Base-by-base conservation (phyloP, 2,329 filamentous ascomycete genomes). In the Cercospora sesami region DNA sequence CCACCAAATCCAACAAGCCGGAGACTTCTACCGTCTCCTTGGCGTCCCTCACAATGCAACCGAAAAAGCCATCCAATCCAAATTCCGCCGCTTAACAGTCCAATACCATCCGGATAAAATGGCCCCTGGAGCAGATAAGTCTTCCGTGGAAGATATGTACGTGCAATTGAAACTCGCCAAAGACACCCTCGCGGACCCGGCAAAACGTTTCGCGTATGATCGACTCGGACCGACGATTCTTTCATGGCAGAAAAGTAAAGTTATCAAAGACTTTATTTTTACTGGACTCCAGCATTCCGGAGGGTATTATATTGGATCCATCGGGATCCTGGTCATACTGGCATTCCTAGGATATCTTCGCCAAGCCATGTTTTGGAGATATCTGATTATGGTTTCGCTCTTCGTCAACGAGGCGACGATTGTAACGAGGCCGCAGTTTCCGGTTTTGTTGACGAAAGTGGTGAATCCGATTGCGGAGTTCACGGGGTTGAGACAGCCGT, bases 71-170 rank as follows among this genome's bases (percentile, higher is more conserved):
- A 87, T 99, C 77, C 95, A 96, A 80, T 90, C 90, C 23, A 89
- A 89, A 64, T 97, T 97, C 82, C 88, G 95, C 69, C 89, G 91
- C 39, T 84, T 97, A 71, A 86, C 87, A 0, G 81, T 87, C 2
- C 82, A 84, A 66, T 85, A 85, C 71, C 95, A 99, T 80, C 95
- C 95, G 0, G 95, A 99, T 83, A 98, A 99, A 81, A 80, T 88
- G 33, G 73, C 81, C 71, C 73, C 78, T 0, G 71, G 79, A 26
- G 77, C 79, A 53, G 78, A 78, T 62, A 79, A 79, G 16, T 79
- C 80, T 51, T 75, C 70, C 3, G 75, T 79, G 14, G 83, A 86
- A 65, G 74, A 76, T 75, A 86, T 90, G 80, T 98, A 96, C 80
- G 88, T 97, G 58, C 89, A 91, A 75, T 85, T 98, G 75, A 94